Percentiles rank a stretch among this genome's conserved stretches.
These are phyloP conservation scores for Thelephora ganbajun DNA, from an alignment of 768 basidiomycete genomes.

Conservation along the genomic window DNA sequence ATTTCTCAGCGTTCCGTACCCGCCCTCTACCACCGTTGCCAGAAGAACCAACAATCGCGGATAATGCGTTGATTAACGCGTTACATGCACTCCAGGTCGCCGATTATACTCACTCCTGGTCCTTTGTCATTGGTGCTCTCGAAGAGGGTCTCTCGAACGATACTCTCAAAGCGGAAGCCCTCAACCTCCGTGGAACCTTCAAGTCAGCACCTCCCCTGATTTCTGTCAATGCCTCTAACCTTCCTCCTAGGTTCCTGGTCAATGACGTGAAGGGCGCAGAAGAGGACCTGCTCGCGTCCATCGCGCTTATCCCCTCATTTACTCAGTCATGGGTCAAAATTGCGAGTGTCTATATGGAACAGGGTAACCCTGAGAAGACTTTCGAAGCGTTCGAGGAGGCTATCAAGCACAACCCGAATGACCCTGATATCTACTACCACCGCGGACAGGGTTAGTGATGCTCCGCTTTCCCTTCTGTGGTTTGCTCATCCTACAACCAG, in stretches of 20 bases:
- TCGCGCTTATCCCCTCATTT: slow-evolving; percentile 49
- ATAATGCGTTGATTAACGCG: slow-evolving; percentile 68
- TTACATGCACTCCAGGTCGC: slow-evolving; percentile 73
- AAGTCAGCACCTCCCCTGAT: slow-evolving; percentile 36
- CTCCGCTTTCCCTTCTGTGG: neutral
- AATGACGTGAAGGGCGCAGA: slow-evolving; percentile 76
- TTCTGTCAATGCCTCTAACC: neutral
- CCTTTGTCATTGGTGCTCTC: slow-evolving; percentile 72
- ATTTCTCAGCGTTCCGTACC: slow-evolving; percentile 92
- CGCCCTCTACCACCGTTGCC: slow-evolving; percentile 69
- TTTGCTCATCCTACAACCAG: slow-evolving; percentile 21
- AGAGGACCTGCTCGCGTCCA: slow-evolving; percentile 64
- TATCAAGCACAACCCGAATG: slow-evolving; percentile 62
- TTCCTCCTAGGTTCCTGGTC: slow-evolving; percentile 62
- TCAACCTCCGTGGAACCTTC: slow-evolving; percentile 93
- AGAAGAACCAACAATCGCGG: slow-evolving; percentile 62
- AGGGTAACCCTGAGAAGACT: slow-evolving; percentile 64
- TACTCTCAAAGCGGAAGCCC: slow-evolving; percentile 67
- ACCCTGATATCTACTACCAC: slow-evolving; percentile 97
- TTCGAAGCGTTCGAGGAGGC: slow-evolving; percentile 90
- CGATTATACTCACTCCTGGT: slow-evolving; percentile 72
- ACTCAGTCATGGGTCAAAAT: slow-evolving; percentile 94
- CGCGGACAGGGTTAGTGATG: slow-evolving; percentile 73
- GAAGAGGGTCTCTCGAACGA: slow-evolving; percentile 76
- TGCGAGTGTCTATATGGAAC: slow-evolving; percentile 95